These are phyloP conservation scores for Aristolochia californica DNA, from an alignment of 164 flowering plant genomes.

Conservation along the genomic window DNA sequence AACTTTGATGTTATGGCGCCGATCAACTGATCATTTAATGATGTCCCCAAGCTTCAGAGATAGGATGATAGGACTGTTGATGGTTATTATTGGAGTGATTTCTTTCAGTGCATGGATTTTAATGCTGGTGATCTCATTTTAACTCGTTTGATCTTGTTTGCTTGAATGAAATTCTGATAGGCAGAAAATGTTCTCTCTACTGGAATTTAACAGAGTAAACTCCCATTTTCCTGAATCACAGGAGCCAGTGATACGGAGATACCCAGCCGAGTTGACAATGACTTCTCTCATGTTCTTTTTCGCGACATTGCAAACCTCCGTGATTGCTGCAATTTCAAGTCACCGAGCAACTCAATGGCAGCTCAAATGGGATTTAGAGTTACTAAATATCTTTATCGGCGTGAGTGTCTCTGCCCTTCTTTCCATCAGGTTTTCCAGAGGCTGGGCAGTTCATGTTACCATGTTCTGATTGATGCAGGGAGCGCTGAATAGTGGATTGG, in stretches of 20 bases:
- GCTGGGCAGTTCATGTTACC: not conserved
- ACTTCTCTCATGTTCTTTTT: conserved; percentile 17
- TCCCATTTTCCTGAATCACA: not conserved
- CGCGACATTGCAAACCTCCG: conserved; percentile 13
- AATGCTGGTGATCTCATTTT: conserved; percentile 15
- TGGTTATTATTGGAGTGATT: conserved; percentile 19
- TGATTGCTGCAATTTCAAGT: conserved; percentile 10
- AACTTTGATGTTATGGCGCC: conserved; percentile 12
- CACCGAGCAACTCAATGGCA: conserved; percentile 11
- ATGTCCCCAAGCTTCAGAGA: conserved; percentile 1
- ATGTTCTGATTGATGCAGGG: conserved; percentile 1
- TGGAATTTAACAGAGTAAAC: too few species aligned
- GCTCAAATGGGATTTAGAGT: conserved; percentile 17
- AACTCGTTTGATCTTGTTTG: too few species aligned
- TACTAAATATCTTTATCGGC: conserved; percentile 12
- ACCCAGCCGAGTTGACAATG: conserved; percentile 16
- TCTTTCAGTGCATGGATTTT: conserved; percentile 22
- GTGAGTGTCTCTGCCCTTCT: conserved; percentile 4
- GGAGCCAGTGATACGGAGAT: conserved; percentile 16
- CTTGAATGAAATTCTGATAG: too few species aligned
- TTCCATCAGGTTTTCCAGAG: not conserved
- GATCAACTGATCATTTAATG: not conserved
- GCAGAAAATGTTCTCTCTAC: too few species aligned
- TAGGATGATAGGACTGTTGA: conserved; percentile 10
- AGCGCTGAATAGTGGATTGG: conserved; percentile 6